Conservation (phyloP, 371 early-diverging fungal genomes). For the Mucor circinelloides region DNA sequence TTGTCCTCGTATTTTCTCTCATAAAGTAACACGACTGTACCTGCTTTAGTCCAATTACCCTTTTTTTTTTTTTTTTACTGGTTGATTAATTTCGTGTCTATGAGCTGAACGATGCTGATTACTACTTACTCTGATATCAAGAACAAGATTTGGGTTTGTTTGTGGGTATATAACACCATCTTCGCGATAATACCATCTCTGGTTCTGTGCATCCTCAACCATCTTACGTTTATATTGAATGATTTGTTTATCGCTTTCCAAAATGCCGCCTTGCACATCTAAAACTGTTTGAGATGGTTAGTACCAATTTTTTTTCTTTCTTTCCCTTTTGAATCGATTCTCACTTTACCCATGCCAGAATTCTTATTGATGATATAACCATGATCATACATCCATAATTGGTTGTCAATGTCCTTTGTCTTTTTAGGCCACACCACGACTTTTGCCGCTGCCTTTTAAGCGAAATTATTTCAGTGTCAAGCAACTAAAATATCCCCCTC, state of each 20-base stretch:
- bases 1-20: conserved; percentile 51
- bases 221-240: conserved; percentile 54
- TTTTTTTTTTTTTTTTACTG: not conserved
- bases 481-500: not conserved
- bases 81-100: not conserved
- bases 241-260: conserved; percentile 47
- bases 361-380: conserved; percentile 28
- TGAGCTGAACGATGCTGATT: not conserved
- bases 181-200: conserved; percentile 54
- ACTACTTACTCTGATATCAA: conserved; percentile 47
- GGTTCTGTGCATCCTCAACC: conserved; percentile 50
- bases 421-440: conserved; percentile 46
- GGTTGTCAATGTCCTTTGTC: conserved; percentile 35
- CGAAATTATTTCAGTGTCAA: not conserved
- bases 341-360: conserved; percentile 31
- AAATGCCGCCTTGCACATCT: conserved; percentile 44
- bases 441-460: conserved; percentile 39
- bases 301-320: not conserved
- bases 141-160: conserved; percentile 44
- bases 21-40: conserved; percentile 47
- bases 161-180: conserved; percentile 55
- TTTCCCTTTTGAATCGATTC: not conserved
- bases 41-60: conserved; percentile 52
- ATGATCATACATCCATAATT: conserved; percentile 33
- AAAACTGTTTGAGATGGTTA: conserved; percentile 27